A percentile compares a stretch with the other conserved stretches of the same genome.
phyloP scores from a whole-genome alignment of 257 asterid species.

The Solanum pimpinellifolium region DNA sequence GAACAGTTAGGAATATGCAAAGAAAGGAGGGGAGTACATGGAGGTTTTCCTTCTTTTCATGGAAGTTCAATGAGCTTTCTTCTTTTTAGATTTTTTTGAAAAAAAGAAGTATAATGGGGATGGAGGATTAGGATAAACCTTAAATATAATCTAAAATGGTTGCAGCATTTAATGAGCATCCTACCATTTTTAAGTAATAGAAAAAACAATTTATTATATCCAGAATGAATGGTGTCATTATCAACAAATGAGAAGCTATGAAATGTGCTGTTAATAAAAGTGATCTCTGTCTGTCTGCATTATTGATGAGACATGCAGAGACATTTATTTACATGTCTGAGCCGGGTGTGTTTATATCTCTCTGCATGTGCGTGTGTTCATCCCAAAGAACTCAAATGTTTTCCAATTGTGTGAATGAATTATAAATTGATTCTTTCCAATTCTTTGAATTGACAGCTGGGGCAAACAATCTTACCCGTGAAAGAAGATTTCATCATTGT shows the following conservation, averaged over 20 bases:
- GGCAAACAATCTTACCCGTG: conserved; percentile 23
- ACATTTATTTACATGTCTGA: neutral
- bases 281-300: neutral
- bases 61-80: neutral
- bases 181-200: neutral
- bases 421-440: neutral
- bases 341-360: neutral
- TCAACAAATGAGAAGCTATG: neutral
- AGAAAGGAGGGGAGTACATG: neutral
- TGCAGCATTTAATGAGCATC: neutral
- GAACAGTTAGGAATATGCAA: neutral
- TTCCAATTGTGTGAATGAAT: neutral
- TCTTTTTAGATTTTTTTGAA: neutral
- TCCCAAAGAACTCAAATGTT: neutral
- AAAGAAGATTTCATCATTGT: conserved; percentile 58
- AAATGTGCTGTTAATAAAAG: neutral
- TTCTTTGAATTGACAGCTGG: conserved; percentile 32
- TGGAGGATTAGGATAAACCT: neutral
- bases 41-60: neutral
- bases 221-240: neutral
- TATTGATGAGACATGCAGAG: neutral
- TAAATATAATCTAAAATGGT: neutral
- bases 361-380: neutral
- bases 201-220: neutral
- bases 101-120: neutral